Evolutionary conservation across 805 yeast genomes (phyloP).

Genomic region (Danielia reshetovae): DNA sequence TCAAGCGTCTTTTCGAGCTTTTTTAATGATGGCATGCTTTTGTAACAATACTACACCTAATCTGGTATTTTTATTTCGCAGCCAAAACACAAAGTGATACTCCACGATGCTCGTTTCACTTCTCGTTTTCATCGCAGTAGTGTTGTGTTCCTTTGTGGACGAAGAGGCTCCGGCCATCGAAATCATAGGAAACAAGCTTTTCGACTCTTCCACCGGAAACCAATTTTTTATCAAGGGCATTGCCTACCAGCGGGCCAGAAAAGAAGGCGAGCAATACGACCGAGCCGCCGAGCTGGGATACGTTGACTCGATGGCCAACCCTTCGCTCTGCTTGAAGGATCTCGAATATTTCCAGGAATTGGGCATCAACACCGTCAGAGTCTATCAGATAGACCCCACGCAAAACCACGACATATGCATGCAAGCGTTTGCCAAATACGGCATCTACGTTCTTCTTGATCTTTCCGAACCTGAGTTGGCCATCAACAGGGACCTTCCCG

Average conservation of each 20-base stretch:
- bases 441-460: slow-evolving; percentile 35
- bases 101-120: too few relatives aligned
- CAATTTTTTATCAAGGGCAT: slow-evolving; percentile 87
- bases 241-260: slow-evolving; percentile 76
- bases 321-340: slow-evolving; percentile 69
- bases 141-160: too few relatives aligned
- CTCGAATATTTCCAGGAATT: slow-evolving; percentile 68
- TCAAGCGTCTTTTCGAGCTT: slow-evolving; percentile 23
- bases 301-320: slow-evolving; percentile 77
- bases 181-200: slow-evolving; percentile 72
- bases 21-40: too few relatives aligned
- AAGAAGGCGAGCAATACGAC: slow-evolving; percentile 30
- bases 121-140: too few relatives aligned
- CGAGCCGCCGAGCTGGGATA: slow-evolving; percentile 24
- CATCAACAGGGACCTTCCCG: slow-evolving; percentile 28
- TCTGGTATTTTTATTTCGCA: too few relatives aligned
- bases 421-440: slow-evolving; percentile 28
- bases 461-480: slow-evolving; percentile 34
- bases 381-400: slow-evolving; percentile 78
- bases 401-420: slow-evolving; percentile 31
- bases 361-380: slow-evolving; percentile 64
- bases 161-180: slow-evolving; percentile 39
- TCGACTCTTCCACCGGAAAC: slow-evolving; percentile 63
- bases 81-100: too few relatives aligned
- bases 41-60: too few relatives aligned